Base-by-base conservation (phyloP, 768 basidiomycete species). In the Boletellus ananas region DNA sequence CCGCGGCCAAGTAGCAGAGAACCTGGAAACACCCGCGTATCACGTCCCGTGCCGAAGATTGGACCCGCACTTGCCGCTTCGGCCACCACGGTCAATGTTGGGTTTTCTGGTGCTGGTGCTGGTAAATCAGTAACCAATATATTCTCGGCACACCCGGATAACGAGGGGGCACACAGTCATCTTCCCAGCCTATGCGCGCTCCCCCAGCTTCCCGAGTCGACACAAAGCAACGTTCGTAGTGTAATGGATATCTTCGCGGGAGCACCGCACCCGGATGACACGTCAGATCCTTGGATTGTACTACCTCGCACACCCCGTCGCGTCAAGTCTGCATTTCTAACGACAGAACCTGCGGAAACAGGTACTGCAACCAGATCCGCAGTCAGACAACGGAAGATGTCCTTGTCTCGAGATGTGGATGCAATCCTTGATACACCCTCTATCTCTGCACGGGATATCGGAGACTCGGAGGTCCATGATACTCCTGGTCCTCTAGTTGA, bases 211-310 rank as follows among this genome's bases (percentile, higher is more conserved):
- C 33, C 58, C 18, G 27, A 43, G 10, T 27, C 58, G 4, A 37
- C 56, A 38, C 44, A 57, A 49, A 13, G 57, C 34, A 61, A 57
- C 29, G 63, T 64, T 4, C 58, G 62, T 36, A 76, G 71, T 46
- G 70, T 94, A 23, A 87, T 90, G 79, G 85, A 81, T 31, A 96
- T 99, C 55, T 98, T 98, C 60, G 95, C 93, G 0, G 95, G 95
- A 34, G 93, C 92, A 3, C 85, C 86, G 23, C 72, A 70, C 2
- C 50, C 61, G 9, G 66, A 70, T 25, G 65, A 70, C 3, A 55
- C 70, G 11, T 67, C 72, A 20, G 89, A 91, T 52, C 77, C 85
- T 13, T 93, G 91, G 90, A 74, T 91, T 33, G 78, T 90, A 4
- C 58, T 90, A 1, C 79, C 85, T 8, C 62, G 61, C 14, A 70